Base-by-base conservation (phyloP, 805 yeast species). In the Candida patagonica region DNA sequence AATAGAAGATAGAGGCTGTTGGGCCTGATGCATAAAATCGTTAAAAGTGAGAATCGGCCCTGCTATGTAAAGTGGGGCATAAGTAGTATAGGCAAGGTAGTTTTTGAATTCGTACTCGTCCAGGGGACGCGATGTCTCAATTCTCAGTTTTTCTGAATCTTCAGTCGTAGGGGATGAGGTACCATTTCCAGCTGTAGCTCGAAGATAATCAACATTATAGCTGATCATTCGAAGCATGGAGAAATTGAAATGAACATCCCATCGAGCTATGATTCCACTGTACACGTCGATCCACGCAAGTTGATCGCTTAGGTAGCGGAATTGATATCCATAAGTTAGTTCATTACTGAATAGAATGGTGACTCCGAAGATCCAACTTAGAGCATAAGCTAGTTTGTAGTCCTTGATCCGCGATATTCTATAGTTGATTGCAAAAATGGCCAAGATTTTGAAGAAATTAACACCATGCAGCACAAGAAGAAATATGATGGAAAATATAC, bases 211-310 rank as follows among this genome's bases (percentile, higher is more conserved):
- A 46, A 84, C 56, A 47, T 84, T 82, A 59, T 71, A 92, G 43
- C 95, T 84, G 34, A 92, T 62, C 71, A 87, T 75, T 53, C 96
- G 71, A 40, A 92, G 68, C 44, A 89, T 63, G 1, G 95, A 80
- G 61, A 94, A 87, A 61, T 92, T 92, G 69, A 78, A 92, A 51
- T 83, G 85, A 3, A 92, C 96, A 56, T 92, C 96, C 99, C 99
- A 92, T 51, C 97, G 71, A 13, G 76, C 68, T 45, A 92, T 78
- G 10, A 88, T 70, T 1, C 97, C 96, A 35, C 71, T 70, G 50
- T 73, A 80, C 0, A 72, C 50, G 52, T 86, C 95, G 50, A 83
- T 58, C 26, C 71, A 61, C 0, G 66, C 56, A n/a, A 83, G 57
- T 1, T 50, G 44, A 0, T 68, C 53, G 39, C 55, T 52, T 5